phyloP scores from a whole-genome alignment of 805 yeast species.

The Zygosaccharomyces siamensis region DNA sequence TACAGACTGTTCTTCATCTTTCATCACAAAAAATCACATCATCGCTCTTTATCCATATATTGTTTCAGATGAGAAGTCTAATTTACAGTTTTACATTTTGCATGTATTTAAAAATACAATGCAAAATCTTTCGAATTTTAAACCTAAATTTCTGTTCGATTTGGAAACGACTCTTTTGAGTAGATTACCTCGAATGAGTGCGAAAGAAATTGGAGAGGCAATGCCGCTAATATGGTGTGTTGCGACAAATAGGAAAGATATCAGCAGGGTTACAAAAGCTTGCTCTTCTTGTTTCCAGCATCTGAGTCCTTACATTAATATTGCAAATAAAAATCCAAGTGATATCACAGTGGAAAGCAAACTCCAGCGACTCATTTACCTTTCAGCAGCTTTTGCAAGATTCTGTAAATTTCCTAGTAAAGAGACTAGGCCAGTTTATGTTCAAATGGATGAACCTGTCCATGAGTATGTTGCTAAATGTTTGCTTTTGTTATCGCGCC shows the following conservation, averaged over 20 bases:
- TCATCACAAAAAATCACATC: conserved; percentile 64
- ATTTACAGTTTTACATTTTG: conserved; percentile 44
- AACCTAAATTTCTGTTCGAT: conserved; percentile 46
- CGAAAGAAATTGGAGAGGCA: conserved; percentile 64
- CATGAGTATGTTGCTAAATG: conserved; percentile 55
- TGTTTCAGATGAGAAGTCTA: conserved; percentile 44
- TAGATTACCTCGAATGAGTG: conserved; percentile 55
- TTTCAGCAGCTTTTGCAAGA: conserved; percentile 68
- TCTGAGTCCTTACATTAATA: conserved; percentile 43
- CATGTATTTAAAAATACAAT: conserved; percentile 51
- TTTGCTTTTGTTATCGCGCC: conserved; percentile 50
- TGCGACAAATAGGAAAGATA: conserved; percentile 43
- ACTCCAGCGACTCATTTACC: conserved; percentile 51
- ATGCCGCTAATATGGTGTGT: conserved; percentile 64
- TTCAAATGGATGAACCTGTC: conserved; percentile 47
- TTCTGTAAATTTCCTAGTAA: conserved; percentile 52
- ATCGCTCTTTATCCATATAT: conserved; percentile 61
- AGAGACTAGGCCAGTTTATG: conserved; percentile 34
- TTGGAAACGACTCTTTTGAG: conserved; percentile 50
- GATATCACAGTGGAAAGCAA: conserved; percentile 38
- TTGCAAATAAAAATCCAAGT: conserved; percentile 24
- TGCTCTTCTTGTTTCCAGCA: conserved; percentile 55
- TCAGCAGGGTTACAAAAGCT: conserved; percentile 52
- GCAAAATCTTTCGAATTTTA: conserved; percentile 41
- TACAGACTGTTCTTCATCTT: conserved; percentile 46